Conservation (phyloP, 2,329 filamentous ascomycete genomes). For the Pyrenophora teres region DNA sequence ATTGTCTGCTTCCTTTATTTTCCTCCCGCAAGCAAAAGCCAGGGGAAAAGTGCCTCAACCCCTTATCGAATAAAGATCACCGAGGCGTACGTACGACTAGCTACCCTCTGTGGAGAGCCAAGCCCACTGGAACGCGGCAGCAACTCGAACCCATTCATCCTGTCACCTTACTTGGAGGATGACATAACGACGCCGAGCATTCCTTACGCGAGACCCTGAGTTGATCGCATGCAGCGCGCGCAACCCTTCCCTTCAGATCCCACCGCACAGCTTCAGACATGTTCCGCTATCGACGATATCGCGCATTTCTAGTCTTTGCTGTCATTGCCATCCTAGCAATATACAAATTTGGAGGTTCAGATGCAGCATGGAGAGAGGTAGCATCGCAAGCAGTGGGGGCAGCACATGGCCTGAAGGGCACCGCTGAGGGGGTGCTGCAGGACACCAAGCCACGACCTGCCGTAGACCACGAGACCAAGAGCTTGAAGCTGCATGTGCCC, state of each 20-base stretch:
- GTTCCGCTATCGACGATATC: slow-evolving; percentile 65
- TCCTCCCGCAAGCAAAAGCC: not conserved
- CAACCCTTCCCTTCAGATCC: slow-evolving; percentile 10
- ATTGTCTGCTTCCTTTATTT: not conserved
- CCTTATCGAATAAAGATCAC: slow-evolving; percentile 8
- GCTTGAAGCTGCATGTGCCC: slow-evolving; percentile 38
- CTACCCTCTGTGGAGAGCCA: slow-evolving; percentile 22
- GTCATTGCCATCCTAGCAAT: slow-evolving; percentile 60
- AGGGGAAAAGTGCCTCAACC: slow-evolving; percentile 4
- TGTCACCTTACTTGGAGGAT: slow-evolving; percentile 1
- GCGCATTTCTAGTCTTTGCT: slow-evolving; percentile 63
- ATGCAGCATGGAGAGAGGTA: slow-evolving; percentile 45
- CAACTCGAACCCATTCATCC: slow-evolving; percentile 8
- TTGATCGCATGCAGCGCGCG: slow-evolving; percentile 14
- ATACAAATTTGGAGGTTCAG: slow-evolving; percentile 57
- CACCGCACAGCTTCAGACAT: slow-evolving; percentile 45
- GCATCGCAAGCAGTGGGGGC: slow-evolving; percentile 29
- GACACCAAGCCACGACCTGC: slow-evolving; percentile 30
- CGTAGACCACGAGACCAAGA: slow-evolving; percentile 40
- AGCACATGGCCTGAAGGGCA: slow-evolving; percentile 21
- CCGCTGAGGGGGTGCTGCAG: slow-evolving; percentile 20
- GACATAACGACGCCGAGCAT: slow-evolving; percentile 10
- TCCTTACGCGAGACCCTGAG: slow-evolving; percentile 2
- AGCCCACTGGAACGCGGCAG: slow-evolving; percentile 26
- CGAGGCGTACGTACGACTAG: slow-evolving; percentile 23